phyloP scores from a whole-genome alignment of 106 monocot species.

The Acanthochlamys bracteata region DNA sequence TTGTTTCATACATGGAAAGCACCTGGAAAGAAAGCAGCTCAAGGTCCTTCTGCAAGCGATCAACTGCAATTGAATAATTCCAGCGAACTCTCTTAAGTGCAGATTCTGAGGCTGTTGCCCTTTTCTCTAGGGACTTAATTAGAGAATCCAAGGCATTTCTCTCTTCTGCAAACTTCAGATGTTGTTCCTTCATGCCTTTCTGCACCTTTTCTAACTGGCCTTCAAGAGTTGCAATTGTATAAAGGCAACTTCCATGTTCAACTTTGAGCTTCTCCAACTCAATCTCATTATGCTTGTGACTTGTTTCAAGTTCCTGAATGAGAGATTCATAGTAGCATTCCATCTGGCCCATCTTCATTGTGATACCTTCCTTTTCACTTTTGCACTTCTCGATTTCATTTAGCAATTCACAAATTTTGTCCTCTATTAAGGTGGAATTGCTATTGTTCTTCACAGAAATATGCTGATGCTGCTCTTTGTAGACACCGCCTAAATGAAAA shows the following conservation, averaged over 20 bases:
- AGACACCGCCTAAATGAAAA: constrained; percentile 7
- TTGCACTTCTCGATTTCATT: constrained; percentile 64
- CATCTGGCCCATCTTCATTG: constrained; percentile 77
- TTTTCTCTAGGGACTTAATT: constrained; percentile 70
- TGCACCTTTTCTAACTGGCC: constrained; percentile 58
- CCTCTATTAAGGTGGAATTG: constrained; percentile 25
- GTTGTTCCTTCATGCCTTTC: constrained; percentile 64
- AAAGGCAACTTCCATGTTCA: constrained; percentile 61
- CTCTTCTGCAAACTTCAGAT: constrained; percentile 52
- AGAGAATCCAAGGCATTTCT: constrained; percentile 45
- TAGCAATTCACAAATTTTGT: constrained; percentile 57
- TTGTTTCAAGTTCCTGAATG: constrained; percentile 79
- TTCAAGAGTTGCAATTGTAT: constrained; percentile 70
- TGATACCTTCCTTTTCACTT: constrained; percentile 52
- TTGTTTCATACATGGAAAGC: constrained; percentile 87
- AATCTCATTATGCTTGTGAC: constrained; percentile 41
- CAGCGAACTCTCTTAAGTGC: constrained; percentile 69
- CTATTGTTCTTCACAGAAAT: constrained; percentile 14
- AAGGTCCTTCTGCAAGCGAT: constrained; percentile 83
- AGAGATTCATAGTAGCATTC: constrained; percentile 78
- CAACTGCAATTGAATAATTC: constrained; percentile 72
- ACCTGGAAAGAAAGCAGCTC: constrained; percentile 93
- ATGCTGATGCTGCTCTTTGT: constrained; percentile 4
- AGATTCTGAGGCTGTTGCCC: constrained; percentile 59
- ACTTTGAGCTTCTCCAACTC: constrained; percentile 61